phyloP scores from a whole-genome alignment of 176 grass and related monocot species.

The Pontederia paniculata region DNA sequence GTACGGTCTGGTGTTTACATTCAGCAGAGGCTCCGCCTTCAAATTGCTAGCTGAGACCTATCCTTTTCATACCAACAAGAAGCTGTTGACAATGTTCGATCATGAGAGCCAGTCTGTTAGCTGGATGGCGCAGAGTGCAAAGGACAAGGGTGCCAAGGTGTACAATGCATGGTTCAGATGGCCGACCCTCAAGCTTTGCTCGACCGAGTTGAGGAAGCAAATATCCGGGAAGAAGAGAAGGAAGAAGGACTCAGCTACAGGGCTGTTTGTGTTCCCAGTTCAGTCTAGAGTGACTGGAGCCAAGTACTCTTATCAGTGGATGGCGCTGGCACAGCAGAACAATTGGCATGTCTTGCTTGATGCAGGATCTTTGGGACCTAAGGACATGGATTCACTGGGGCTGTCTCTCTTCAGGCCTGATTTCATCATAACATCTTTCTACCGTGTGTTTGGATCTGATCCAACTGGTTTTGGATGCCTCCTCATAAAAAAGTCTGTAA shows the following conservation, averaged over 20 bases:
- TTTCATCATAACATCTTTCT: conserved; percentile 98
- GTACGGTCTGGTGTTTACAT: conserved; percentile 86
- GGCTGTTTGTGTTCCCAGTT: conserved; percentile 90
- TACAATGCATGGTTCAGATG: conserved; percentile 77
- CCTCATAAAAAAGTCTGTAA: conserved; percentile 94
- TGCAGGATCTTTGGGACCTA: conserved; percentile 86
- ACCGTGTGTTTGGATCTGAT: conserved; percentile 83
- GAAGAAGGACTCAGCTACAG: conserved; percentile 71
- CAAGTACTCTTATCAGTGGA: conserved; percentile 98
- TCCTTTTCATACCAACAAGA: conserved; percentile 90
- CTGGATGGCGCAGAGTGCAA: conserved; percentile 74
- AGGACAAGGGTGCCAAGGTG: conserved; percentile 85
- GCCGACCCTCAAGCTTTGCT: conserved; percentile 76
- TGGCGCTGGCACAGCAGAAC: conserved; percentile 99
- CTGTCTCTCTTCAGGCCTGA: conserved; percentile 87
- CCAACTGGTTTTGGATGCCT: conserved; percentile 92
- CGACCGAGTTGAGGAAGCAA: conserved; percentile 74
- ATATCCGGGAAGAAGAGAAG: conserved; percentile 74
- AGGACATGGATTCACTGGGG: conserved; percentile 97
- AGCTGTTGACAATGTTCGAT: conserved; percentile 92
- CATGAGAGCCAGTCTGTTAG: conserved; percentile 96
- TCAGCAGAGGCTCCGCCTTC: conserved; percentile 91
- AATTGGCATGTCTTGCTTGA: conserved; percentile 97
- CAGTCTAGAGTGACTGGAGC: conserved; percentile 93
- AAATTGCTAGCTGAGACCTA: conserved; percentile 84